Base-by-base conservation (phyloP, 352 stramenopile genomes). In the Pythium dissotocum region DNA sequence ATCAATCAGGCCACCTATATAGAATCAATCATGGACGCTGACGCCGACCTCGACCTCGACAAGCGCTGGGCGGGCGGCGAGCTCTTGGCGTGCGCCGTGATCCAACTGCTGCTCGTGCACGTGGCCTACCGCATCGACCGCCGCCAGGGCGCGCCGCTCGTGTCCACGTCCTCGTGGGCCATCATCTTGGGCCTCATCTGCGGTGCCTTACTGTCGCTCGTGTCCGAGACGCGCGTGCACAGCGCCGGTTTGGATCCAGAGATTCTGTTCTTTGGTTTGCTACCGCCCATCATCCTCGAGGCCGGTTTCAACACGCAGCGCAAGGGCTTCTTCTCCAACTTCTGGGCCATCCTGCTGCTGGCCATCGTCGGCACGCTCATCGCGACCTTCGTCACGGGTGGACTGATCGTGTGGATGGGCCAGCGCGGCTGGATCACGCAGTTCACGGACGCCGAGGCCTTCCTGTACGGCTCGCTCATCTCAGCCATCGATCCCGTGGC, bases 401-500 rank as follows among this genome's bases (percentile, higher is more conserved):
- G 67, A 18, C 46, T 80, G 24, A 61, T 89, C 35, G 72, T 85
- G 24, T 77, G 66, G 53, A 71, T 89, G 51, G 83, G 76, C 30
- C 28, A 80, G 28, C 52, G 78, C 18, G 61, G 75, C 2, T 26
- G 85, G 32, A 81, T 87, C 54, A 94, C 90, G 33, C 70, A 77
- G 33, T 78, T 97, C 33, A 86, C 79, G 32, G 83, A 92, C 0
- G 80, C 87, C 5, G 93, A 98, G 66, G 80, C 90, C 0, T 84
- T 97, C 26, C 79, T 97, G 0, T 98, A 97, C 70, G 92, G 91
- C 38, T 84, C 90, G 16, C 77, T 98, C 21, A 95, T 98, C 63
- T 95, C 85, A 32, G 88, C 91, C 6, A 97, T 97, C 36, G 93
- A 98, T 75, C 90, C 94, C 18, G 91, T 98, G 33, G 89, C 90